phyloP scores from a whole-genome alignment of 352 stramenopile species.

The Globisporangium acanthophoron region DNA sequence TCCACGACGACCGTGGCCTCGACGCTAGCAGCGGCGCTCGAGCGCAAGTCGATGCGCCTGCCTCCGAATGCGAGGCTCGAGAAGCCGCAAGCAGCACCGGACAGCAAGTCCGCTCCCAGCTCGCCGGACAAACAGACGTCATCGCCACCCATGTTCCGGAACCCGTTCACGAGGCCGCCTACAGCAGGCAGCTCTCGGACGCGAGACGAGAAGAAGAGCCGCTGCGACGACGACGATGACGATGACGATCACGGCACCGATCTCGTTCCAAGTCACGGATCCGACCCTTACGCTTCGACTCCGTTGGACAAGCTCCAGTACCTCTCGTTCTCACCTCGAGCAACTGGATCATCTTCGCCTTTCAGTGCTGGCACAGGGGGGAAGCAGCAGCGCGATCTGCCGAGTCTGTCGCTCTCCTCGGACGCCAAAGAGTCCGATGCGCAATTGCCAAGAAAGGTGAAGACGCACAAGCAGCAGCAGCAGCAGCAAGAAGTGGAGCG shows the following conservation, averaged over 20 bases:
- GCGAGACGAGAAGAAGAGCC: conserved; percentile 1
- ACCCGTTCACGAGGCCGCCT: conserved; percentile 9
- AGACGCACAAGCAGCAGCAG: conserved; percentile 3
- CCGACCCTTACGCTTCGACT: neutral
- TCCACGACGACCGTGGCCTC: neutral
- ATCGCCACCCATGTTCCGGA: conserved; percentile 8
- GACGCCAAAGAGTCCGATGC: conserved; percentile 2
- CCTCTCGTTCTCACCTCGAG: conserved; percentile 9
- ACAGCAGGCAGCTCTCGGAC: too few species aligned
- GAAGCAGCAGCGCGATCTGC: conserved; percentile 1
- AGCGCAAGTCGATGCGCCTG: conserved; percentile 6
- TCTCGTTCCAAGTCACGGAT: neutral
- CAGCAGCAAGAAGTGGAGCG: neutral
- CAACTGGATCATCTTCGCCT: neutral
- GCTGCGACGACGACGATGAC: neutral
- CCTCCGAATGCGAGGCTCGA: neutral
- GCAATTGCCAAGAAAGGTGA: neutral
- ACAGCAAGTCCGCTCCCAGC: neutral
- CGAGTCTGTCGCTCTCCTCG: conserved; percentile 5
- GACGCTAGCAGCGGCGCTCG: neutral
- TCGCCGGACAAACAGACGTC: conserved; percentile 1
- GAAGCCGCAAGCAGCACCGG: conserved; percentile 1
- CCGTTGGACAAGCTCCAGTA: conserved; percentile 7
- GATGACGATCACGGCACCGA: conserved; percentile 2
- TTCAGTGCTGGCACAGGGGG: neutral